These are phyloP conservation scores for Didymella pomorum DNA, from an alignment of 2,329 filamentous ascomycete genomes.

Conservation along the genomic window DNA sequence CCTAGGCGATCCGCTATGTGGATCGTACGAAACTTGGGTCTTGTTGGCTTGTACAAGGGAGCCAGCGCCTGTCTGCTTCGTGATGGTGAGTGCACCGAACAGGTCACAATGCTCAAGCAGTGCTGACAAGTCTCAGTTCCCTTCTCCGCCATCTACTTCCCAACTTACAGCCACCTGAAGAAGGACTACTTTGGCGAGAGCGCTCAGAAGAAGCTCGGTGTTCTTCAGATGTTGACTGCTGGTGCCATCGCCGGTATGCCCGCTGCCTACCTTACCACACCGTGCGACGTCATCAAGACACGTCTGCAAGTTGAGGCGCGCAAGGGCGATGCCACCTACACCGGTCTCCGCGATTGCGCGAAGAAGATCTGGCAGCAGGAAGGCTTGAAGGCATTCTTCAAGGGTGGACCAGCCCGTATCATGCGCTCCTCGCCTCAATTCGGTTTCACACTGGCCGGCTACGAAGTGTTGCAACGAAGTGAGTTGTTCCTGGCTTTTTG, in stretches of 20 bases:
- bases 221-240: slow-evolving; percentile 89
- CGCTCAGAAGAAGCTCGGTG: slow-evolving; percentile 82
- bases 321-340: slow-evolving; percentile 92
- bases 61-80: slow-evolving; percentile 92
- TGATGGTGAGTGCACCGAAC: slow-evolving; percentile 61
- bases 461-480: slow-evolving; percentile 83
- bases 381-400: slow-evolving; percentile 97
- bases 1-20: slow-evolving; percentile 94
- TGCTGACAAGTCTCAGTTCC: slow-evolving; percentile 65
- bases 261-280: slow-evolving; percentile 85
- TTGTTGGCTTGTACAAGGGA: slow-evolving; percentile 95
- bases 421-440: slow-evolving; percentile 96
- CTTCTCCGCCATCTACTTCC: slow-evolving; percentile 99
- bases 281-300: slow-evolving; percentile 99
- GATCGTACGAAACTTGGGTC: slow-evolving; percentile 95
- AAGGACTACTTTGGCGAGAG: slow-evolving; percentile 92
- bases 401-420: slow-evolving; percentile 94
- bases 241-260: slow-evolving; percentile 79
- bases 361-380: slow-evolving; percentile 86
- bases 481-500: neutral
- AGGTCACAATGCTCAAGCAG: neutral
- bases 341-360: slow-evolving; percentile 84
- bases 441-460: slow-evolving; percentile 94
- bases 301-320: slow-evolving; percentile 95
- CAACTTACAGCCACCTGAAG: slow-evolving; percentile 94